phyloP scores from a whole-genome alignment of 2,329 filamentous ascomycete genomes.

The Torrubiella hemipterigena region DNA sequence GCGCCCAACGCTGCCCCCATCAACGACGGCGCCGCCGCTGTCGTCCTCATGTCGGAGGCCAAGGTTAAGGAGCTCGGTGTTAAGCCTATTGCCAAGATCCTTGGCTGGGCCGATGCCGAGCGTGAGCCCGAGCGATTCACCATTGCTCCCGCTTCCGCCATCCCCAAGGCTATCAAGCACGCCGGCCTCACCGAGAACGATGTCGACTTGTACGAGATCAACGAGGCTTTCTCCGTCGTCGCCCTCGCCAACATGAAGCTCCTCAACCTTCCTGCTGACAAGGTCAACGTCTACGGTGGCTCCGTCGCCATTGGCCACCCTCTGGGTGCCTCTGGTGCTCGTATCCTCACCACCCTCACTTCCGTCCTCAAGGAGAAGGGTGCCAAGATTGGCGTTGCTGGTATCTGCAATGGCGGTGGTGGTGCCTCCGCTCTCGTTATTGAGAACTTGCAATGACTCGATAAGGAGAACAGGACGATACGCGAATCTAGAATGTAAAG shows the following conservation, averaged over 20 bases:
- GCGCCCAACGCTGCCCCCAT: slow-evolving; percentile 93
- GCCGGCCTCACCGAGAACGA: slow-evolving; percentile 67
- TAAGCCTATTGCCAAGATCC: slow-evolving; percentile 90
- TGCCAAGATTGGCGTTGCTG: slow-evolving; percentile 84
- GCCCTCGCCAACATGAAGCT: slow-evolving; percentile 94
- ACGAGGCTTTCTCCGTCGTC: slow-evolving; percentile 97
- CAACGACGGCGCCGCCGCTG: slow-evolving; percentile 85
- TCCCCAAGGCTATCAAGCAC: slow-evolving; percentile 95
- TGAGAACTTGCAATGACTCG: slow-evolving; percentile 52
- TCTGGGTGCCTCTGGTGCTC: slow-evolving; percentile 83
- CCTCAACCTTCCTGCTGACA: slow-evolving; percentile 64
- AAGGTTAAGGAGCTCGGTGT: slow-evolving; percentile 86
- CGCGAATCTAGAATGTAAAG: neutral
- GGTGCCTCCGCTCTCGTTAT: slow-evolving; percentile 90
- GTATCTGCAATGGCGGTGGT: slow-evolving; percentile 96
- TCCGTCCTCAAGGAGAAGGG: slow-evolving; percentile 83
- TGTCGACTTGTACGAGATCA: slow-evolving; percentile 95
- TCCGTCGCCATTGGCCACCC: slow-evolving; percentile 94
- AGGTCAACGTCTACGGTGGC: slow-evolving; percentile 91
- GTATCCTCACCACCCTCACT: slow-evolving; percentile 82
- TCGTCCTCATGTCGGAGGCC: slow-evolving; percentile 87
- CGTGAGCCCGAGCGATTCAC: slow-evolving; percentile 92
- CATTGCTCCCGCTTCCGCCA: slow-evolving; percentile 81
- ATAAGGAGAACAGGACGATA: slow-evolving; percentile 8
- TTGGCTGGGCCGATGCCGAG: slow-evolving; percentile 92